A percentile compares a stretch with the other conserved stretches of the same genome.
Conservation (phyloP, 2,329 filamentous ascomycete species). For the Herpotrichia juniperi region DNA sequence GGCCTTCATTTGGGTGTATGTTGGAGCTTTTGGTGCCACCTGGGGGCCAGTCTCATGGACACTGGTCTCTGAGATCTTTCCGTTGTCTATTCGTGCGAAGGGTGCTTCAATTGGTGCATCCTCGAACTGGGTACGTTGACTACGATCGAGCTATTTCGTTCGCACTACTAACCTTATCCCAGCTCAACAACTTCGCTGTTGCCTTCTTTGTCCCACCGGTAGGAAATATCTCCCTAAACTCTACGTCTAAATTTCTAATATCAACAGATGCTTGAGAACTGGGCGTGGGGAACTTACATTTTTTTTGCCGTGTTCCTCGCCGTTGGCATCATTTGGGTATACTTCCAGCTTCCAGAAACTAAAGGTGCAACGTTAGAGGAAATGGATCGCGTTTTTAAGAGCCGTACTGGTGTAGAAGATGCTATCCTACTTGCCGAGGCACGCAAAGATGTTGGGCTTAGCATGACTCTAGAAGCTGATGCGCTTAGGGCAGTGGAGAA, state of each 20-base stretch:
- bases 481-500: conserved; percentile 27
- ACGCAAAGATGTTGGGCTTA: conserved; percentile 29
- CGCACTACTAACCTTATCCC: conserved; percentile 1
- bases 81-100: conserved; percentile 45
- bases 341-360: conserved; percentile 35
- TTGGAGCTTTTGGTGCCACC: conserved; percentile 33
- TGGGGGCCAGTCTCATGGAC: conserved; percentile 38
- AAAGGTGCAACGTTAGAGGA: conserved; percentile 35
- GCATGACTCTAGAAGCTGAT: conserved; percentile 26
- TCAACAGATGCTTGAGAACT: conserved; percentile 42
- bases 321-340: conserved; percentile 29
- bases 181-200: conserved; percentile 47
- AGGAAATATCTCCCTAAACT: too few species aligned
- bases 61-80: conserved; percentile 42
- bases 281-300: conserved; percentile 46
- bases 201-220: conserved; percentile 39
- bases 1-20: conserved; percentile 39
- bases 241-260: too few species aligned
- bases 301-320: conserved; percentile 44
- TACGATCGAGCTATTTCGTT: not conserved
- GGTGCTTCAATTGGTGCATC: conserved; percentile 44
- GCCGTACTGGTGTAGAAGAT: conserved; percentile 33
- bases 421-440: conserved; percentile 32
- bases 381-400: conserved; percentile 36
- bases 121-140: conserved; percentile 40